Evolutionary conservation across 1,139 yeast genomes (phyloP).

Genomic region (Magnusiomyces tetraspermus): DNA sequence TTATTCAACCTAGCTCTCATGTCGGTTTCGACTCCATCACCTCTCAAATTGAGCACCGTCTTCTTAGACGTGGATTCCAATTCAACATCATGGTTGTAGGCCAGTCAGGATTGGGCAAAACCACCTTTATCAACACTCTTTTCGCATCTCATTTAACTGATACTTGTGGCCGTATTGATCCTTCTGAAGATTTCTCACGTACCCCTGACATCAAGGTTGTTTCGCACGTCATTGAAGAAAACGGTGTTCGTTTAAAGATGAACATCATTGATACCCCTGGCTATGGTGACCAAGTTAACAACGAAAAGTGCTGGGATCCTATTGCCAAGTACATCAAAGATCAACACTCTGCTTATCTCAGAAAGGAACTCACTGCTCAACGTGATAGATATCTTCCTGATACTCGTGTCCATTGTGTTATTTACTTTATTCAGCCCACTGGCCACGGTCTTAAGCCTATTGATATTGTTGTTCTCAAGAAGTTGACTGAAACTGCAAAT

Average conservation of each 20-base stretch:
- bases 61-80: conserved; percentile 87
- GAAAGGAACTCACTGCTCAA: conserved; percentile 93
- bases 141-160: conserved; percentile 74
- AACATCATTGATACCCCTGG: conserved; percentile 96
- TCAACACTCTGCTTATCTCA: conserved; percentile 85
- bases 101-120: conserved; percentile 88
- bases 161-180: conserved; percentile 57
- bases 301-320: conserved; percentile 95
- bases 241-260: conserved; percentile 74
- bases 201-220: conserved; percentile 82
- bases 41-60: conserved; percentile 84
- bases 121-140: conserved; percentile 81
- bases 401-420: conserved; percentile 89
- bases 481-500: conserved; percentile 81
- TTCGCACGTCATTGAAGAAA: conserved; percentile 63
- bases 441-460: conserved; percentile 70
- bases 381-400: conserved; percentile 78
- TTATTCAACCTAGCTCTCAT: conserved; percentile 32
- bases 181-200: conserved; percentile 66
- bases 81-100: conserved; percentile 91
- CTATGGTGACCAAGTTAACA: conserved; percentile 92
- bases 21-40: conserved; percentile 98
- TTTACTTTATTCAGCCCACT: conserved; percentile 86
- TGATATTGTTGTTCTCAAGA: conserved; percentile 75
- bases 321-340: conserved; percentile 91